Conservation (phyloP, 2,329 filamentous ascomycete genomes). For the Calycina herbarum region DNA sequence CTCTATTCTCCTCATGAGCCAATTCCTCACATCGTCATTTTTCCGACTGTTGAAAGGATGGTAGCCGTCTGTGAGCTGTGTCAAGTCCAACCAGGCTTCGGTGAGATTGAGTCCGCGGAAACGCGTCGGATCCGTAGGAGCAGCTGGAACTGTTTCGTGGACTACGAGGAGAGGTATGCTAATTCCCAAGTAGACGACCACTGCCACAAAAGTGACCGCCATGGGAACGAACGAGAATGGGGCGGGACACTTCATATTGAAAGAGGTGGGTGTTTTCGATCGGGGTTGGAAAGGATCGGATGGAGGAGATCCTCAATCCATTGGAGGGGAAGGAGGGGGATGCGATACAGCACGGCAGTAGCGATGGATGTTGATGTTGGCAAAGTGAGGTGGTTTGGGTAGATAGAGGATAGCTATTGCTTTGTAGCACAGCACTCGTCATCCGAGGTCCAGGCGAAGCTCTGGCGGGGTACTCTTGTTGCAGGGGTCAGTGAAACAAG, state of each 20-base stretch:
- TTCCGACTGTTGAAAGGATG: conserved; percentile 86
- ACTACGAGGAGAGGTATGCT: conserved; percentile 70
- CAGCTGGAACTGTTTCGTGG: conserved; percentile 72
- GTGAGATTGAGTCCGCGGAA: conserved; percentile 73
- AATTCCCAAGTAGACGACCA: conserved; percentile 74
- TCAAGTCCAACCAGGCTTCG: conserved; percentile 83
- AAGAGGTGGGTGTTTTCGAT: not conserved
- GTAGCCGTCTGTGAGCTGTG: conserved; percentile 69
- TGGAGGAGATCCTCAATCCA: not conserved
- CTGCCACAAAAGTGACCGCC: conserved; percentile 79
- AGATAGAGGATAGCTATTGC: not conserved
- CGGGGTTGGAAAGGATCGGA: not conserved
- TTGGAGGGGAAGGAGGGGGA: not conserved
- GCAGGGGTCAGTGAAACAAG: not conserved
- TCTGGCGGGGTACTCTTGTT: not conserved
- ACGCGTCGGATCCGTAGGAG: conserved; percentile 54
- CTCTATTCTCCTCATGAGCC: conserved; percentile 70
- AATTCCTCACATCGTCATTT: conserved; percentile 79
- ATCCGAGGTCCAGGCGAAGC: conserved; percentile 1
- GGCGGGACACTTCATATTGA: conserved; percentile 42
- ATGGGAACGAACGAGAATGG: conserved; percentile 76
- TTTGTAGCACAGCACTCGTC: not conserved
- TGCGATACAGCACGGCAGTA: not conserved
- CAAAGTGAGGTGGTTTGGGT: not conserved
- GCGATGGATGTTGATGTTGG: not conserved